Percentiles rank a stretch among this genome's conserved stretches.
phyloP scores from a whole-genome alignment of 2,329 filamentous ascomycete species.

The Madurella fahalii region DNA sequence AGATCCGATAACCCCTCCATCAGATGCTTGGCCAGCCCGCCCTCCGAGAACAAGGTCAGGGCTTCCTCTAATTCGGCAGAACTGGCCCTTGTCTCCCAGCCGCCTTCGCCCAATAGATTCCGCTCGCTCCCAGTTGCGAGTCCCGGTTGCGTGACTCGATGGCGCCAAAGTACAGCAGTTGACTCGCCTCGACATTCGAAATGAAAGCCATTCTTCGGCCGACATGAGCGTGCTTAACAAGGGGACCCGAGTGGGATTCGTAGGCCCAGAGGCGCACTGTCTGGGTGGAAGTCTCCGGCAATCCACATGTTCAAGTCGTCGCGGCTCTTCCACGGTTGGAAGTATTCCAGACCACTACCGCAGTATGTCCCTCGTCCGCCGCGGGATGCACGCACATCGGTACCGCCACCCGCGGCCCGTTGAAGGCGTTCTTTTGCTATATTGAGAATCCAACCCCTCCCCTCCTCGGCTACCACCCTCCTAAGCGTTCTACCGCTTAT shows the following conservation, averaged over 20 bases:
- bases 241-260: too few species aligned
- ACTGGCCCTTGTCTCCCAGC: constrained; percentile 16
- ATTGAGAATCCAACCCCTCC: constrained; percentile 13
- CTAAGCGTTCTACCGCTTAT: constrained; percentile 2
- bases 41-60: not conserved
- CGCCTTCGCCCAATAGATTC: constrained; percentile 24
- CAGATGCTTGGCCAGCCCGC: constrained; percentile 13
- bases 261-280: too few species aligned
- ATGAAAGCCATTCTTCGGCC: too few species aligned
- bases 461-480: not conserved
- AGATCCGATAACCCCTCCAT: constrained; percentile 15
- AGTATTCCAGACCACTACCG: not conserved
- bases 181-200: not conserved
- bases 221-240: too few species aligned
- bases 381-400: constrained; percentile 17
- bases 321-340: not conserved
- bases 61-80: constrained; percentile 22
- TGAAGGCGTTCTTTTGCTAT: constrained; percentile 11
- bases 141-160: constrained; percentile 23
- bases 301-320: too few species aligned
- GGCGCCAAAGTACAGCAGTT: constrained; percentile 24
- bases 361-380: not conserved
- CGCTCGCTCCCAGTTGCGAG: constrained; percentile 23
- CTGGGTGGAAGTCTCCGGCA: too few species aligned
- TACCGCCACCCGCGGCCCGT: constrained; percentile 15